Base-by-base conservation (phyloP, 495 filamentous ascomycete species). In the Aspergillus asperescens region DNA sequence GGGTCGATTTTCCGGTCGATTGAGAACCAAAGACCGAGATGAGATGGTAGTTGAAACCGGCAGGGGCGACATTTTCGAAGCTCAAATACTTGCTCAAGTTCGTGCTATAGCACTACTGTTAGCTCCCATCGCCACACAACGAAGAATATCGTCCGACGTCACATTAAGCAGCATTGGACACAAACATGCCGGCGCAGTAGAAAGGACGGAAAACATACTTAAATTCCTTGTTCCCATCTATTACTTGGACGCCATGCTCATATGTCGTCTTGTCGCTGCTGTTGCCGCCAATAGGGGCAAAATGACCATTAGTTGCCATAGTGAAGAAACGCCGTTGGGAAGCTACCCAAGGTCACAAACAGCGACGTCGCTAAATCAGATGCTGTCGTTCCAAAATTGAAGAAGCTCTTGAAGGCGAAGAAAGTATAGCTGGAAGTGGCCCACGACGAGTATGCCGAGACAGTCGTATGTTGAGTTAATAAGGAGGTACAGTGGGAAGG, bases 11-110 rank as follows among this genome's bases (percentile, higher is more conserved):
- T 48, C 93, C 93, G 7, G 93, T 98, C 41, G 94, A 97, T 76
- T 98, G 93, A 23, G 91, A 96, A 24, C 93, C 93, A 70, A 98
- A 98, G 57, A 98, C 93, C 56, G 92, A 95, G 56, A 98, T 95
- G 55, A 98, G 83, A 67, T 98, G 93, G 70, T 98, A 98, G 70
- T 95, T 95, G 82, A 98, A 98, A 63, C 93, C 93, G 54, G 89
- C 83, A 43, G 85, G 80, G 27, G 88, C 84, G 64, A 95, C 81
- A 60, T 85, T 79, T 69, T 90, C 88, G 58, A 84, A 73, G 52
- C 75, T 72, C 37, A 98, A 79, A 69, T 97, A 98, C 34, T 81
- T 81, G 60, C 83, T 84, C 60, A 98, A 76, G 59, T 90, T 83
- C 16, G 81, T 76, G 70, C 89, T 96, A 65, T 32, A 58, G 25